Base-by-base conservation (phyloP, 176 grass and related monocot species). In the Carex littledalei region DNA sequence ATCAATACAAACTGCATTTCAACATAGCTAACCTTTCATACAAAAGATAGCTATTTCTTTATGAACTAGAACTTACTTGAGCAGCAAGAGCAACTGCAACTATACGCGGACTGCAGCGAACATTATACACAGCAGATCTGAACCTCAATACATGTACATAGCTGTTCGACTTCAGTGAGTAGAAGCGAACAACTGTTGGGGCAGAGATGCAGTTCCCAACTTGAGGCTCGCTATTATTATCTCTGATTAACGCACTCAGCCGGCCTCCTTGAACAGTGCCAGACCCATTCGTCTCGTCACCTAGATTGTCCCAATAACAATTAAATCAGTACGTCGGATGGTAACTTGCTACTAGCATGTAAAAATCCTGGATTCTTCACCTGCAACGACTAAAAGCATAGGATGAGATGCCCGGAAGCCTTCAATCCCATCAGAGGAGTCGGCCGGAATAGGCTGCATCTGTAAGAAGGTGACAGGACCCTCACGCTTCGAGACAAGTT, bases 381-480 rank as follows among this genome's bases (percentile, higher is more conserved):
- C 93, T 80, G 97, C 91, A 87, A 99, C 93, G 89, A 96, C 91
- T 55, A 99, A 84, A 85, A 99, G 97, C 87, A 99, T 89, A 52
- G 97, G 97, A 92, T 99, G 97, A 4, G 93, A 99, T 85, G 90
- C 88, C 80, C 85, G 91, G 29, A 99, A 96, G 88, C 97, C 93
- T 84, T 99, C 93, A 35, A 18, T 84, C 18, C 81, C 85, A n/a
- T 89, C 90, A 89, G 88, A 88, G 59, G 84, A 62, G 24, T 86
- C 56, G 0, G 74, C 50, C 31, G 93, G 97, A 35, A 78, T 92
- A 71, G 97, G 93, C 79, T 99, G 93, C 93, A 99, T 99, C 89
- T 99, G 93, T 91, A 99, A 88, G 85, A 99, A 99, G 4, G 93
- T 99, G 89, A 93, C 97, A 68, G 97, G 97, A 60, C 97, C 97